Base-by-base conservation (phyloP, 306 rosid species). In the Psophocarpus tetragonolobus region DNA sequence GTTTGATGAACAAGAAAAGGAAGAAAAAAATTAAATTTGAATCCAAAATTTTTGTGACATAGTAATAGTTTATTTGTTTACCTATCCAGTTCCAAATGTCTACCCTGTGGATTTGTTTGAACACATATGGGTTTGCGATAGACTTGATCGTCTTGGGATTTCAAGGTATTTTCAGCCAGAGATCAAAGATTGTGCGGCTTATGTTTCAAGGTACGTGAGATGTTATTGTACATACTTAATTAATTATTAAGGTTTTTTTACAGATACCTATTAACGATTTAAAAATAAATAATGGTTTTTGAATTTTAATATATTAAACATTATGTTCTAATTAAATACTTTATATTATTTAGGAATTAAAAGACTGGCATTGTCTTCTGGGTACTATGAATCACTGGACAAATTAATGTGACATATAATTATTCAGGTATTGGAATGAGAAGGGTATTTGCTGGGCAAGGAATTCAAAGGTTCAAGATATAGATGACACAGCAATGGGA, bases 401-500 rank as follows among this genome's bases (percentile, higher is more conserved):
- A 12, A n/a, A 60, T 29, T n/a, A n/a, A 11, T 29, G 32, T 64
- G 4, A 77, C 35, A 17, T 23, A 4, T 26, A 65, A 14, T 0
- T 5, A 42, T 84, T 47, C 73, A 94, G 98, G 73, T 58, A 83
- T 17, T 95, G 98, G 98, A 87, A 70, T 15, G 90, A 88, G 12
- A 87, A 88, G 23, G 98, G 98, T 41, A 86, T 95, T 48, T 83
- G 96, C 41, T 95, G 98, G 97, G 93, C 97, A n/a, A 82, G 93
- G 32, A 85, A 92, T 78, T 87, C 96, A 0, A 74, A 82, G 13
- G 93, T 95, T 77, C 88, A 81, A 17, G 97, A 95, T 45, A 83
- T 95, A 39, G 97, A 95, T 32, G 98, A 92, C 74, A 92, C 97
- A 0, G 90, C 97, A 8, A 95, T 95, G 98, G 98, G 86, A 75